These are phyloP conservation scores for Skeletonema menzelii DNA, from an alignment of 108 stramenopile genomes.

Conservation along the genomic window DNA sequence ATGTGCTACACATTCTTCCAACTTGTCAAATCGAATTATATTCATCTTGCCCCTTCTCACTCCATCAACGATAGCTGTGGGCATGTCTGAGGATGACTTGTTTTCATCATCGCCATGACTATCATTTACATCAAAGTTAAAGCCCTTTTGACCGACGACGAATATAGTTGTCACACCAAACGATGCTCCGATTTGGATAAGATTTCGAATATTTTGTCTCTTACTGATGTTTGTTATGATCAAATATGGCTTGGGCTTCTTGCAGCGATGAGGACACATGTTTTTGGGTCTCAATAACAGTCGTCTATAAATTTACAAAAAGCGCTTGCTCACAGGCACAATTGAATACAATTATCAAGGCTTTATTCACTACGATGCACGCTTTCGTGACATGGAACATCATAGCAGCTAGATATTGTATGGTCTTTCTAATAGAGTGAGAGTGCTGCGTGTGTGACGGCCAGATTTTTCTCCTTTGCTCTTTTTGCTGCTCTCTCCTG, in stretches of 20 bases:
- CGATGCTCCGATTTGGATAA: constrained; percentile 63
- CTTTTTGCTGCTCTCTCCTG: too few relatives aligned
- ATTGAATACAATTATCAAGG: too few relatives aligned
- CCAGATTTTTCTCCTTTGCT: neutral
- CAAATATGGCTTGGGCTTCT: constrained; percentile 47
- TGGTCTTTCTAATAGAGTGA: too few relatives aligned
- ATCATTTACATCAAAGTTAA: constrained; percentile 41
- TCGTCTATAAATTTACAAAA: too few relatives aligned
- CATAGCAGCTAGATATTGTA: too few relatives aligned
- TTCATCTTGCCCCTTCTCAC: constrained; percentile 25
- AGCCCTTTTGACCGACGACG: constrained; percentile 72
- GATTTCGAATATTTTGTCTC: constrained; percentile 56
- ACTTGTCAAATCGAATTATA: constrained; percentile 62
- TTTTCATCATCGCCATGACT: neutral
- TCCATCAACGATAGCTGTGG: constrained; percentile 2
- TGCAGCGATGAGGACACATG: constrained; percentile 6
- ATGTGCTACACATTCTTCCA: constrained; percentile 66
- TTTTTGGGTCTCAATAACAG: too few relatives aligned
- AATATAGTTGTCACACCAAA: constrained; percentile 67
- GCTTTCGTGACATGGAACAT: too few relatives aligned
- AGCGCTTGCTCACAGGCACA: too few relatives aligned
- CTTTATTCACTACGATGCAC: too few relatives aligned
- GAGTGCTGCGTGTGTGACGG: too few relatives aligned
- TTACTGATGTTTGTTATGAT: constrained; percentile 83
- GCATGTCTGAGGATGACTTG: constrained; percentile 19